Evolutionary conservation across 331 rosid species (phyloP).

Genomic region (Quercus phellos): DNA sequence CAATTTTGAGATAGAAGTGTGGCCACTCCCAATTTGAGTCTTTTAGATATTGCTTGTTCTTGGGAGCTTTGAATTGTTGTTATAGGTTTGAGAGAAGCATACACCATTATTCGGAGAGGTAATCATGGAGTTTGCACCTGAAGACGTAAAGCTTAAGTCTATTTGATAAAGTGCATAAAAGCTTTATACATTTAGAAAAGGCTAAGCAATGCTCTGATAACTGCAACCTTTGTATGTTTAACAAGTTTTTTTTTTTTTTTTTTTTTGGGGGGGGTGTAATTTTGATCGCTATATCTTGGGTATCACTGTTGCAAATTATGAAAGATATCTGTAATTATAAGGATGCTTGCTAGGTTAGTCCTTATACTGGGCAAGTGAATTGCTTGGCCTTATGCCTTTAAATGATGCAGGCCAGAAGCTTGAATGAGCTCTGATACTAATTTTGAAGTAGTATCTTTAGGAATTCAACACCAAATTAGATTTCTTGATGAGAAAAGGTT

Average conservation of each 20-base stretch:
- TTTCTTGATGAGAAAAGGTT: no score
- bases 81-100: background rate
- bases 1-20: background rate
- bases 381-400: conserved; percentile 7
- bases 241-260: background rate
- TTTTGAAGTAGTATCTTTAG: no score
- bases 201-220: background rate
- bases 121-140: background rate
- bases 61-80: background rate
- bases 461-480: no score
- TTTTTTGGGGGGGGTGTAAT: no score
- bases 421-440: no score
- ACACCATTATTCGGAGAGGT: background rate
- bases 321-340: background rate
- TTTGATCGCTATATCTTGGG: background rate
- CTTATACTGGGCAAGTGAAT: background rate
- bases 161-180: no score
- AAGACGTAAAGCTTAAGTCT: no score
- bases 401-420: no score
- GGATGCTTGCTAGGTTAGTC: conserved; percentile 1
- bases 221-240: background rate
- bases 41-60: background rate
- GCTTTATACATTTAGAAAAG: no score
- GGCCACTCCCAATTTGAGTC: background rate
- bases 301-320: background rate